A percentile compares a stretch with the other conserved stretches of the same genome.
phyloP scores from a whole-genome alignment of 2,329 filamentous ascomycete species.

The Spiromastix sp. region DNA sequence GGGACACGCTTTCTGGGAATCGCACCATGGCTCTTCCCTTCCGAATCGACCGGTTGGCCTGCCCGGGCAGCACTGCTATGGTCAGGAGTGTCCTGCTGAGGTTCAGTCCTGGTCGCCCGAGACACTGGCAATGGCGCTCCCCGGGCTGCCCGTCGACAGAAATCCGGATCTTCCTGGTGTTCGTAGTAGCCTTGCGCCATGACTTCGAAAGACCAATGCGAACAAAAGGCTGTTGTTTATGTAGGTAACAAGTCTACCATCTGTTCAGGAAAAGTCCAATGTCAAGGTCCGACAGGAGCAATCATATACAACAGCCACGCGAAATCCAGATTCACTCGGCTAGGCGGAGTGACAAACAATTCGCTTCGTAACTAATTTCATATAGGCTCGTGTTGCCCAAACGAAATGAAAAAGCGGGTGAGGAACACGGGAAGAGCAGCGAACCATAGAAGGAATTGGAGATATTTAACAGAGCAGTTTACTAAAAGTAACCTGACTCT shows the following conservation, averaged over 20 bases:
- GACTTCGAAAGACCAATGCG: slow-evolving; percentile 7
- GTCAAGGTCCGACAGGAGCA: no score
- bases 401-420: no score
- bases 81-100: slow-evolving; percentile 17
- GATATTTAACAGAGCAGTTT: no score
- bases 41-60: slow-evolving; percentile 19
- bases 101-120: slow-evolving; percentile 16
- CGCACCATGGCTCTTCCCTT: slow-evolving; percentile 28
- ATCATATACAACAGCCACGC: no score
- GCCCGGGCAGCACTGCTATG: slow-evolving; percentile 11
- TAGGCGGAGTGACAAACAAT: no score
- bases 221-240: slow-evolving; percentile 5
- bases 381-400: no score
- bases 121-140: slow-evolving; percentile 17
- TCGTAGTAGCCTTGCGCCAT: slow-evolving; percentile 18
- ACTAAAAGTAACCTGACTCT: no score
- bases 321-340: no score
- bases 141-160: slow-evolving; percentile 15
- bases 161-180: slow-evolving; percentile 15
- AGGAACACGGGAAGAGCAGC: no score
- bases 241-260: slow-evolving; percentile 4
- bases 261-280: no score
- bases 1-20: slow-evolving; percentile 41
- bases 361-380: no score
- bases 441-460: no score